Evolutionary conservation across 257 asterid genomes (phyloP), one percentile per base, ranked within the genome.

Genomic region (Schizonepeta tenuifolia): DNA sequence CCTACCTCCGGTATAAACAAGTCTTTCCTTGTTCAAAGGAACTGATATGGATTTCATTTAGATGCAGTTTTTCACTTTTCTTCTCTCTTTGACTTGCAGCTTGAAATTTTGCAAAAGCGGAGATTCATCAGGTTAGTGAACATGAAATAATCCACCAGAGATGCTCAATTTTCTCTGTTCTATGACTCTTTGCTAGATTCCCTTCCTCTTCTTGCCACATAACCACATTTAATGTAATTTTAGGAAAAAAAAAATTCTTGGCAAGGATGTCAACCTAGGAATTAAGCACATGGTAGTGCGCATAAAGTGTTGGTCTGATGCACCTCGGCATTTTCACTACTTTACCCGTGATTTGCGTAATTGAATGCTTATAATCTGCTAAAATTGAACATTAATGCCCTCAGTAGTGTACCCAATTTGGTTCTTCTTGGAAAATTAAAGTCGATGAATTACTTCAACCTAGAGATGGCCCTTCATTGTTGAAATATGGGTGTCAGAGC

Each of bases 111-210:
- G 84, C 80, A 80, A 59, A 66, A 80, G 75, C 2, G 84, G 84
- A 60, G 84, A 80, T 75, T 10, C 84, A 66, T 75, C 84, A 66
- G 81, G 84, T 80, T 54, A 67, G 84, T 72, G 72, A 53, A 53
- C 11, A 1, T 35, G 55, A 38, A 51, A 40, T 33, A 21, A 38
- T 43, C 56, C 67, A 10, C 36, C 46, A 0, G 9, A 70, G 22
- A 31, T 15, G 50, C 50, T 67, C 2, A 12, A 63, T 33, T 60
- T 35, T 1, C 43, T 53, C 65, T 35, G 46, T 13, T 75, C 33
- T 51, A 38, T 50, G 40, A 7, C 50, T 40, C 38, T 26, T 14
- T 33, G 44, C 24, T 7, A 59, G 13, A 26, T n/a, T 14, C 44
- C 7, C 58, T 3, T 53, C 13, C 9, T 22, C 17, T 55, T 55